Base-by-base conservation (phyloP, 129 eudicot genomes). In the Gnaphalium uliginosum region DNA sequence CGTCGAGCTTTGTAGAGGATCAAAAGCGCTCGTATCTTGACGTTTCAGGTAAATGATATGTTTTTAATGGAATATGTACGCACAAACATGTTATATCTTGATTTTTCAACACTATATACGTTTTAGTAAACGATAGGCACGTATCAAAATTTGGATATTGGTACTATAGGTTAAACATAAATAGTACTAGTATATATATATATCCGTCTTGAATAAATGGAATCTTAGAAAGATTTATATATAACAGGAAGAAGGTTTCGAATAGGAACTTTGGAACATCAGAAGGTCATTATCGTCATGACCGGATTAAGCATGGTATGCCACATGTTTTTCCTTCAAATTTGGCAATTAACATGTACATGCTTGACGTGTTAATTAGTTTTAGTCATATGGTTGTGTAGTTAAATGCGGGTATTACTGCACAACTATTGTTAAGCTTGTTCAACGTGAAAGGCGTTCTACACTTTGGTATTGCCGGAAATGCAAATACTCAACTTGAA, bases 231-330 rank as follows among this genome's bases (percentile, higher is more conserved):
- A 7, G 19, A 65, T 32, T 7, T 1, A 14, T 62, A 1, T 76
- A 14, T 37, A 33, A 30, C 82, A 87, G 92, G 89, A 66, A 82
- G 79, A 71, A 87, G 89, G 71, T 87, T 87, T 71, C 82, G 83
- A 6, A 37, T 87, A 23, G 92, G 87, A 71, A 74, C 77, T 21
- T 6, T 84, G 46, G 74, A 68, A 33, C 32, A 43, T 59, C 79
- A 70, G 35, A 82, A 73, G 63, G 81, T 87, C 25, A 87, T 87
- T 3, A 23, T 82, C 7, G 88, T 87, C 50, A 84, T 87, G 88
- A 84, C 91, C 7, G 91, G 91, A 53, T 69, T 87, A 53, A 48
- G 85, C 77, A 84, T 87, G 91, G 91, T 87, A 82, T 21, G 80
- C 62, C 48, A 41, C 14, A 8, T 41, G 48, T 2, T 35, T 41